phyloP scores from a whole-genome alignment of 176 grass and related monocot species.

The Hordeum vulgare region DNA sequence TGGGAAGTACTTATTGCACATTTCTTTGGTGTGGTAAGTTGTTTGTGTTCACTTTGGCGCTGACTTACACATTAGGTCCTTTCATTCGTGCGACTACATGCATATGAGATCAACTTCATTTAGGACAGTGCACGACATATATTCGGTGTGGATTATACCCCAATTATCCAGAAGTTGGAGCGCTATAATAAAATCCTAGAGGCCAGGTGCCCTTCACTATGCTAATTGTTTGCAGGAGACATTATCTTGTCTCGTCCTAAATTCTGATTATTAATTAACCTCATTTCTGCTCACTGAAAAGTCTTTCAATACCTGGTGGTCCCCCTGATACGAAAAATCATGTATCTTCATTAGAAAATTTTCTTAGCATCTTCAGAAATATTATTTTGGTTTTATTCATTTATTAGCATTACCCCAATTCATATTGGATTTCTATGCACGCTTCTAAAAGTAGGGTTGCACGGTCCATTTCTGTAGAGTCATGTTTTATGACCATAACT shows the following conservation, averaged over 20 bases:
- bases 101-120: constrained; percentile 42
- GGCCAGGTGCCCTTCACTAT: constrained; percentile 18
- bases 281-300: constrained; percentile 39
- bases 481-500: no score
- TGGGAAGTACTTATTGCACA: constrained; percentile 97
- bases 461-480: no score
- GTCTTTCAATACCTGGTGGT: constrained; percentile 46
- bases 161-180: constrained; percentile 90
- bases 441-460: no score
- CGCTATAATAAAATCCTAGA: constrained; percentile 80
- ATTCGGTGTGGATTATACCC: constrained; percentile 82
- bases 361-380: no score
- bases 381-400: no score
- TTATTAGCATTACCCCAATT: no score
- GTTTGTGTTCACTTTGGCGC: not conserved
- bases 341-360: no score
- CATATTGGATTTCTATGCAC: no score
- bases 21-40: constrained; percentile 96
- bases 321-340: constrained; percentile 29
- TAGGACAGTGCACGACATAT: constrained; percentile 99
- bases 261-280: not conserved
- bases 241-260: not conserved
- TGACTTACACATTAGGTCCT: not conserved
- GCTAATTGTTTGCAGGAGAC: not conserved
- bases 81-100: no score